Evolutionary conservation across 345 rosid species (phyloP).

Genomic region (Nephelium lappaceum): DNA sequence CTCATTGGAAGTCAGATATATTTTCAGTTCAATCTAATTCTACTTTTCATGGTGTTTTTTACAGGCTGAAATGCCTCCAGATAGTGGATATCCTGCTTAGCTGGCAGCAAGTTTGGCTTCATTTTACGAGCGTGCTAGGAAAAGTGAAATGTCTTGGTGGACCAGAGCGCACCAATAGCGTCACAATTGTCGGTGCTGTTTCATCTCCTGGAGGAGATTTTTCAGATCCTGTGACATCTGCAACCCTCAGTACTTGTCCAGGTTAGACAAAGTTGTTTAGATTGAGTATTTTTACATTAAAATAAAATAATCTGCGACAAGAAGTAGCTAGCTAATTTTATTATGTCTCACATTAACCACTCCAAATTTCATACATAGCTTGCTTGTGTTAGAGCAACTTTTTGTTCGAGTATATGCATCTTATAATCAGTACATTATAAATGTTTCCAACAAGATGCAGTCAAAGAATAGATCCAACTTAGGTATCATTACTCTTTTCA

Average conservation of each 20-base stretch:
- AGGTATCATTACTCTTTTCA: not conserved
- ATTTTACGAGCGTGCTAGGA: conserved; percentile 98
- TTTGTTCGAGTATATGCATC: not conserved
- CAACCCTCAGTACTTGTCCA: conserved; percentile 98
- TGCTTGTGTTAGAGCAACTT: not conserved
- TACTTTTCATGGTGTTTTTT: conserved; percentile 29
- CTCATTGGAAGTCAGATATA: not conserved
- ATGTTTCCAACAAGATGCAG: not conserved
- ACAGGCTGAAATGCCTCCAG: conserved; percentile 99
- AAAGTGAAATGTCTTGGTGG: conserved; percentile 98
- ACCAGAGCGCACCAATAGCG: conserved; percentile 97
- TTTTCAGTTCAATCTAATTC: conserved; percentile 6
- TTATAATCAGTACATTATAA: not conserved
- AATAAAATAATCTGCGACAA: too few relatives aligned
- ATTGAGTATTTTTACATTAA: conserved; percentile 1
- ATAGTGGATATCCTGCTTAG: conserved; percentile 99
- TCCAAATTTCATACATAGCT: not conserved
- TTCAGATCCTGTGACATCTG: conserved; percentile 99
- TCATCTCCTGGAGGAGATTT: conserved; percentile 99
- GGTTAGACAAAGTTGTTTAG: conserved; percentile 49
- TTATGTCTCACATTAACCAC: too few relatives aligned
- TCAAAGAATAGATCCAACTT: not conserved
- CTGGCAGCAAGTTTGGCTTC: conserved; percentile 99
- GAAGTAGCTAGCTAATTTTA: not conserved
- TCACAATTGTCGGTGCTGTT: conserved; percentile 99